Evolutionary conservation across 768 basidiomycete genomes (phyloP), one percentile per base, ranked within the genome.

Genomic region (Suillus lakei): DNA sequence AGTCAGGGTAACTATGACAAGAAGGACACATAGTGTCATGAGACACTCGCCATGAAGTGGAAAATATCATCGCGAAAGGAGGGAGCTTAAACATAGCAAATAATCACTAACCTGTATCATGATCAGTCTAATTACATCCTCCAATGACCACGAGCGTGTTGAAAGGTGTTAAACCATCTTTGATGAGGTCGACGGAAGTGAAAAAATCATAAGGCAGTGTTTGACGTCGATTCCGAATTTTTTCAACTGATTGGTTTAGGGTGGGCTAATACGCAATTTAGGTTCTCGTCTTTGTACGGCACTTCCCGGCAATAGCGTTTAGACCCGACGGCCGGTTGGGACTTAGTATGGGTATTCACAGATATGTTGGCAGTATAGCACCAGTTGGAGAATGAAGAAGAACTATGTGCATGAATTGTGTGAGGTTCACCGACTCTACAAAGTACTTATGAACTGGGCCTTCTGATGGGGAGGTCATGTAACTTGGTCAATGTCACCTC

Each of bases 1-100:
- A 83, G 86, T 93, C 91, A 92, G 91, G 89, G 91, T 93, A 92
- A 92, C 91, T 92, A 93, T 93, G 91, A 93, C 91, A 90, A 85
- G 82, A 84, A 82, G 75, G 75, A 75, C 76, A 82, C 90, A 87
- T 83, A 68, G 86, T 77, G 73, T 76, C 82, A 81, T 73, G 71
- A 79, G 80, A 82, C 81, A 78, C 88, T 88, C 85, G 79, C 76
- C 81, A 71, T 65, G 72, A 77, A 75, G 74, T 68, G 77, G 76
- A 70, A 72, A 73, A 73, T 72, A 84, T 89, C 91, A 92, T 92
- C 91, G 74, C 23, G 10, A 2, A 67, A 56, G 56, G 39, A 8
- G 21, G 34, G 9, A 2, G 6, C 15, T 23, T 8, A 16, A 56
- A 23, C 21, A 28, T 21, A 23, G 12, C 3, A 1, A 5, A 59